Percentiles rank a stretch among this genome's conserved stretches.
phyloP scores from a whole-genome alignment of 2,329 filamentous ascomycete species.

The Aspergillus hortae region DNA sequence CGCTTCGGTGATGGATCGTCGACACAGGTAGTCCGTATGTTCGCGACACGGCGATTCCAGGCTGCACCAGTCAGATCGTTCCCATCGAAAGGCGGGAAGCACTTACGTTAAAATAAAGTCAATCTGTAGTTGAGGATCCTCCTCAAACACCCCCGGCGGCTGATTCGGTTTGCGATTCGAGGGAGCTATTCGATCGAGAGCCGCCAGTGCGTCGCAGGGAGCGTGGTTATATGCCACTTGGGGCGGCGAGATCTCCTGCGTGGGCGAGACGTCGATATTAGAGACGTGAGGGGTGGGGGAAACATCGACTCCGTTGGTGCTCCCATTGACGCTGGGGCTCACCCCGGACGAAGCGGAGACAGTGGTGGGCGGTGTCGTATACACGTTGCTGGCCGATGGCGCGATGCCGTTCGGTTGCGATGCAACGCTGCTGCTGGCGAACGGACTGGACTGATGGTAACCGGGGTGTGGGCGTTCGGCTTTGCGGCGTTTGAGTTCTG shows the following conservation, averaged over 20 bases:
- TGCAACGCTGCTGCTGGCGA: conserved; percentile 36
- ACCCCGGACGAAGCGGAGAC: conserved; percentile 24
- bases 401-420: conserved; percentile 27
- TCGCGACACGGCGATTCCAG: conserved; percentile 53
- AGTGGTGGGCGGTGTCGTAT: conserved; percentile 25
- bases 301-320: conserved; percentile 21
- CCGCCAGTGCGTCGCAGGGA: conserved; percentile 21
- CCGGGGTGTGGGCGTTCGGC: conserved; percentile 25
- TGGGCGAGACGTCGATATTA: conserved; percentile 23
- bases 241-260: conserved; percentile 21
- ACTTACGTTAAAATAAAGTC: conserved; percentile 48
- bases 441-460: conserved; percentile 36
- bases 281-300: background rate
- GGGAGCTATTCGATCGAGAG: conserved; percentile 21
- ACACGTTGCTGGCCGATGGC: conserved; percentile 20
- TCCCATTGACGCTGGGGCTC: conserved; percentile 27
- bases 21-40: conserved; percentile 79
- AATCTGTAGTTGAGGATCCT: conserved; percentile 44
- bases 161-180: conserved; percentile 17
- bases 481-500: conserved; percentile 40
- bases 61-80: conserved; percentile 28
- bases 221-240: conserved; percentile 20
- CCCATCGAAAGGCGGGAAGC: background rate
- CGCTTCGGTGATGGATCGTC: conserved; percentile 59
- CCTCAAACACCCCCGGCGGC: conserved; percentile 40